Conservation (phyloP, 106 monocot species). For the Platanthera guangdongensis region DNA sequence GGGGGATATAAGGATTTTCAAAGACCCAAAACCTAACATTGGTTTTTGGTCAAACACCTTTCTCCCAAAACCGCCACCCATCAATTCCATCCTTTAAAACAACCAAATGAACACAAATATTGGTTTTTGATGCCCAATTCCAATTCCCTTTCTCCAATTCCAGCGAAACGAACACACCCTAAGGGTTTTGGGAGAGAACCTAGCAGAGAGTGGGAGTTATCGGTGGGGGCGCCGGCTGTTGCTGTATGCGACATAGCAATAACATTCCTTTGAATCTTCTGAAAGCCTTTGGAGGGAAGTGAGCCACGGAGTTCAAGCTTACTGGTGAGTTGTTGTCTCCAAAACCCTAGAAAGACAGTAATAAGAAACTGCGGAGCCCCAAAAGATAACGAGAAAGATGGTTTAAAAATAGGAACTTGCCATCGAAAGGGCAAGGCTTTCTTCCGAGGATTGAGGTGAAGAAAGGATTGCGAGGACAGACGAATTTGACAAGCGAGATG, state of each 20-base stretch:
- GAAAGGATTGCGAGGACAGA: neutral
- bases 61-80: too few relatives aligned
- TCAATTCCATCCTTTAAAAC: too few relatives aligned
- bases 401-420: neutral
- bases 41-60: too few relatives aligned
- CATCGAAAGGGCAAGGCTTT: neutral
- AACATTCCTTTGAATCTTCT: constrained; percentile 10
- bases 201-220: constrained; percentile 13
- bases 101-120: too few relatives aligned
- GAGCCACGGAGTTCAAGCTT: constrained; percentile 1
- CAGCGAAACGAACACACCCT: too few relatives aligned
- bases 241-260: constrained; percentile 30
- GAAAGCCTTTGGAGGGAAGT: constrained; percentile 1
- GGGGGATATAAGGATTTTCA: too few relatives aligned
- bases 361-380: neutral
- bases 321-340: constrained; percentile 1
- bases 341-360: constrained; percentile 7
- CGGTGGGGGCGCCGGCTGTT: constrained; percentile 17
- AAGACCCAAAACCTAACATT: too few relatives aligned
- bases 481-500: neutral
- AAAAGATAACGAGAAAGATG: neutral
- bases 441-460: neutral
- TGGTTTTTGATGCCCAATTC: too few relatives aligned
- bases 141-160: too few relatives aligned
- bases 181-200: constrained; percentile 9